A percentile compares a stretch with the other conserved stretches of the same genome.
Evolutionary conservation across 1,284 basidiomycete genomes (phyloP).

Genomic region (Agroathelia rolfsii): DNA sequence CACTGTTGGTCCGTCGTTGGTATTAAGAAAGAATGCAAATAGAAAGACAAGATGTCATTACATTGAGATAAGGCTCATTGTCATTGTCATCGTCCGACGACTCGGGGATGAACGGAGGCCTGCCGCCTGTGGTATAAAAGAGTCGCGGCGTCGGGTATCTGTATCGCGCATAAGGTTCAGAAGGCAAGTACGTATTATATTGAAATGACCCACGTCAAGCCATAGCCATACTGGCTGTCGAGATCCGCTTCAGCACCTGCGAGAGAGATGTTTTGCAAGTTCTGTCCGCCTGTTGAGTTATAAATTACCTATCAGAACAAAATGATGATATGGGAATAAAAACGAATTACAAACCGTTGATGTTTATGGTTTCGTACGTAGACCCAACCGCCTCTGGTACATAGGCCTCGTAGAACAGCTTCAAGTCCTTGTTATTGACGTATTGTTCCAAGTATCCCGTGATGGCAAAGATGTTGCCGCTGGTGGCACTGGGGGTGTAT

Average conservation of each 20-base stretch:
- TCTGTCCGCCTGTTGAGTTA: constrained; percentile 37
- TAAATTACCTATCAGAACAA: constrained; percentile 3
- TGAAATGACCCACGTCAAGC: constrained; percentile 46
- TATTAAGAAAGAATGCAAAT: constrained; percentile 10
- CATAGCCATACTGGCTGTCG: constrained; percentile 60
- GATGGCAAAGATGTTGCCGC: constrained; percentile 40
- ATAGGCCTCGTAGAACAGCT: constrained; percentile 39
- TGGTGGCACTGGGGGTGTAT: constrained; percentile 26
- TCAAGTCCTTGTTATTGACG: constrained; percentile 46
- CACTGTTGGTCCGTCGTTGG: no score
- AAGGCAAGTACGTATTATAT: constrained; percentile 14
- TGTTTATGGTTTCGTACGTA: constrained; percentile 33
- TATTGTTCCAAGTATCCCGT: constrained; percentile 46
- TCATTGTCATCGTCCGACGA: constrained; percentile 41
- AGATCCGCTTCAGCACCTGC: constrained; percentile 65
- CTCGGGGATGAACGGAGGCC: constrained; percentile 51
- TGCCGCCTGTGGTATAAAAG: constrained; percentile 54
- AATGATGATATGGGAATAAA: constrained; percentile 17
- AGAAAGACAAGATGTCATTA: constrained; percentile 19
- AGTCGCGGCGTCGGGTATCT: constrained; percentile 34
- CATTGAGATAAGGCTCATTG: constrained; percentile 58
- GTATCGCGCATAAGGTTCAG: constrained; percentile 11
- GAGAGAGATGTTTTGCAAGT: constrained; percentile 42
- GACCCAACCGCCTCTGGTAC: constrained; percentile 34
- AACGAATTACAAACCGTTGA: constrained; percentile 40